Base-by-base conservation (phyloP, 495 filamentous ascomycete species). In the Lindgomyces ingoldianus region DNA sequence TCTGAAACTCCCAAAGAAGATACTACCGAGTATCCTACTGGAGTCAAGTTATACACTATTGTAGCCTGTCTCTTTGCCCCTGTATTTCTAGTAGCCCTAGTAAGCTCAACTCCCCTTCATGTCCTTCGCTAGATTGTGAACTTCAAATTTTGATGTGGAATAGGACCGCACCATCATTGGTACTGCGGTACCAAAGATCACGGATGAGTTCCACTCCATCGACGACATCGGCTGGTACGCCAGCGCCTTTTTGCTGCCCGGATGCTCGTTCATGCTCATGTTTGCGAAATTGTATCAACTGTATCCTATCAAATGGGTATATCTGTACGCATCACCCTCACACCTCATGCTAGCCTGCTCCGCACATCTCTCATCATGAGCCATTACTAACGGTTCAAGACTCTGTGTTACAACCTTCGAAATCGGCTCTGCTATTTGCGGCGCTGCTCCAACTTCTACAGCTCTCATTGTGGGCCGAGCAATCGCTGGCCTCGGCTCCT, bases 201-300 rank as follows among this genome's bases (percentile, higher is more conserved):
- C 89, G 0, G 85, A 91, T 68, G 73, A 89, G 39, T 94, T 93
- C 74, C 77, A 88, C 33, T 84, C 86, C 16, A 74, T 93, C 2
- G 75, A 80, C 9, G 90, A 93, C 68, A 85, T 93, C 0, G 90
- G 88, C 53, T 93, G 90, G 90, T 93, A 92, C 56, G 89, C 85
- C 29, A 70, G 60, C 68, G 81, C 86, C 49, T 90, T 85, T 73
- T 80, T 95, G 41, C 81, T 94, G 58, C 90, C 88, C 2, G 86
- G 83, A 1, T 87, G 67, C 61, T 76, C 87, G 3, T 83, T 93
- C 41, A 86, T 88, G 61, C 78, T 92, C 22, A 74, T 89, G 24
- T 90, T 87, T 63, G 90, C 91, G 60, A 88, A 88, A 69, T 72
- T 94, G 33, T 93, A 93, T 77, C 86, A 84, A 4, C 90, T 90